Base-by-base conservation (phyloP, 177 flowering plant genomes). In the Vitis hybrid region DNA sequence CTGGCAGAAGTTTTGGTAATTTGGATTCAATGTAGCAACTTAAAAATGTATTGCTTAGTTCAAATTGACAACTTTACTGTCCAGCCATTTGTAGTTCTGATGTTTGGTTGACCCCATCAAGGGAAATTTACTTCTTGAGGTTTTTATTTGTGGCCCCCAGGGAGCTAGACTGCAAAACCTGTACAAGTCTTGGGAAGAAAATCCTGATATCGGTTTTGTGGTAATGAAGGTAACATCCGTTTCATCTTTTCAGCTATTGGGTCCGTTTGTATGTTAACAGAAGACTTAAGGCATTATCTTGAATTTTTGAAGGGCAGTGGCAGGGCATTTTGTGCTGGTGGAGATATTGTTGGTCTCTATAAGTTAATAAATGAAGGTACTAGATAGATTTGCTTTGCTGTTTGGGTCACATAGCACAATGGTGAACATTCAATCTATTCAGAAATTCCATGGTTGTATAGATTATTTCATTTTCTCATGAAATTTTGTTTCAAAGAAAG, bases 301-400 rank as follows among this genome's bases (percentile, higher is more conserved):
- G 56, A 55, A 54, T 63, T 56, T 56, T 64, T 80, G 70, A 83
- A 89, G 90, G 91, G 93, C 72, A 75, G 82, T 55, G 93, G 90
- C 78, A 83, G 84, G 83, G 93, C 93, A 53, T 89, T 87, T 70
- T 83, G 83, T 74, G 93, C 93, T 63, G 93, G 93, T 65, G 93
- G 93, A 58, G 93, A 86, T 75, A 79, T 86, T 70, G 88, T 89
- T 50, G 10, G 80, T 57, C 70, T 89, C 27, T 84, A 86, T 73
- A 73, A 77, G 65, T 64, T 80, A 51, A 77, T 84, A 48, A 83
- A 77, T 9, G 52, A 78, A 83, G 93, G 93, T 87, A 68, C 30
- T 54, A 50, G 17, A 24, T 7, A 0, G 52, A 58, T 57, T 9
- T 74, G 12, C 55, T 20, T 56, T 30, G 12, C 56, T 60, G 8